A percentile compares a stretch with the other conserved stretches of the same genome.
phyloP scores from a whole-genome alignment of 1,284 basidiomycete genomes.

The Cerioporus squamosus region DNA sequence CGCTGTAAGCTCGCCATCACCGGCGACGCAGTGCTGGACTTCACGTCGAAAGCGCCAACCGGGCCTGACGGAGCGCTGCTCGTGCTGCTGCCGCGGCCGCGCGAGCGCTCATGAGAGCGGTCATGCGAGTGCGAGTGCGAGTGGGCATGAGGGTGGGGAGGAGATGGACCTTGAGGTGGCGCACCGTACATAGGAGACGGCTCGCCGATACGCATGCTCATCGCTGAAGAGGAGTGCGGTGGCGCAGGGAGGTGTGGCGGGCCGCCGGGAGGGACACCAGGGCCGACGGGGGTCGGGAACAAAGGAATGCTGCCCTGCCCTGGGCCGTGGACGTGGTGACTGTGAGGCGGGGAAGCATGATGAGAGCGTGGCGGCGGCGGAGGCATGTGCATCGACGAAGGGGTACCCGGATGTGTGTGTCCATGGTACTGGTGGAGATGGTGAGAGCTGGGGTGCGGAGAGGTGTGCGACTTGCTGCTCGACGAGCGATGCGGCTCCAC shows the following conservation, averaged over 20 bases:
- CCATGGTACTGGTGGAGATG: conserved; percentile 21
- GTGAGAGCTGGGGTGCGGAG: conserved; percentile 6
- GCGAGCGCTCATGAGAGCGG: conserved; percentile 17
- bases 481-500: conserved; percentile 24
- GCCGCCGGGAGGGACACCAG: conserved; percentile 24
- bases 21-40: conserved; percentile 24
- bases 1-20: conserved; percentile 38
- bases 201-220: conserved; percentile 29
- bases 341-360: conserved; percentile 19
- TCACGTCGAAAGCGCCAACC: conserved; percentile 20
- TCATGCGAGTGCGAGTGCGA: conserved; percentile 6
- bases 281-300: conserved; percentile 30
- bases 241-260: conserved; percentile 16
- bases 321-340: conserved; percentile 16
- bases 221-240: conserved; percentile 13
- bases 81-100: conserved; percentile 20
- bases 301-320: conserved; percentile 30
- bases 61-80: conserved; percentile 17
- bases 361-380: conserved; percentile 21
- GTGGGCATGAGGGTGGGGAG: conserved; percentile 12
- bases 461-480: conserved; percentile 3
- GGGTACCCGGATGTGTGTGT: conserved; percentile 24
- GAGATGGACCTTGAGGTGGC: conserved; percentile 17
- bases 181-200: conserved; percentile 37
- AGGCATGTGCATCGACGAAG: conserved; percentile 33